Conservation (phyloP, 2,329 filamentous ascomycete species). For the Paracoccidioides lutzii region DNA sequence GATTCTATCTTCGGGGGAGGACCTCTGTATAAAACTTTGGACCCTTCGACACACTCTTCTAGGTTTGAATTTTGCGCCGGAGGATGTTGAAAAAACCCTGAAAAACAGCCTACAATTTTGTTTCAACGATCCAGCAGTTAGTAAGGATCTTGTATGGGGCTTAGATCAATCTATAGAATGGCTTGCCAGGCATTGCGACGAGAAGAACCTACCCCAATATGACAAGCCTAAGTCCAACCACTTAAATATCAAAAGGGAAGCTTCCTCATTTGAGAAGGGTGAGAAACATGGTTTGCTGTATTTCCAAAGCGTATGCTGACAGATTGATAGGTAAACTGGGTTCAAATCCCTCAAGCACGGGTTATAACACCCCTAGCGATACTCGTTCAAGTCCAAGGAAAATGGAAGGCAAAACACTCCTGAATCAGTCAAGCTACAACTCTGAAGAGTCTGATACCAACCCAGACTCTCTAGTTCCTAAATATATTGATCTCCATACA, state of each 20-base stretch:
- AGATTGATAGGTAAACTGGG: conserved; percentile 3
- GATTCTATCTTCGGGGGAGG: conserved; percentile 53
- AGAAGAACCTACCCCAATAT: conserved; percentile 60
- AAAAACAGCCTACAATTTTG: conserved; percentile 55
- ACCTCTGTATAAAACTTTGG: conserved; percentile 70
- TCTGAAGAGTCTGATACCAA: conserved; percentile 46
- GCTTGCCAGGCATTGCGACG: conserved; percentile 64
- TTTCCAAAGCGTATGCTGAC: conserved; percentile 8
- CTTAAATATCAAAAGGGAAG: conserved; percentile 4
- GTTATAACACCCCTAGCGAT: conserved; percentile 5
- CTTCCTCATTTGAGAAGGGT: background rate
- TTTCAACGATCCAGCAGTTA: conserved; percentile 42
- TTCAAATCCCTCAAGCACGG: conserved; percentile 3
- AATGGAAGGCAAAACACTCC: background rate
- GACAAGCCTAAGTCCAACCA: conserved; percentile 33
- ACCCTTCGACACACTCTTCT: conserved; percentile 62
- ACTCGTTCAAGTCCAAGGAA: background rate
- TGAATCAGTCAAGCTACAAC: background rate
- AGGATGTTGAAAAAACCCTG: conserved; percentile 51
- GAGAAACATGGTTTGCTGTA: background rate
- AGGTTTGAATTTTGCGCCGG: conserved; percentile 53
- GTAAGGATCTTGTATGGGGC: conserved; percentile 64
- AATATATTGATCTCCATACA: conserved; percentile 63
- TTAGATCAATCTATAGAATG: conserved; percentile 80
- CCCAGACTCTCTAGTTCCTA: conserved; percentile 59